Conservation (phyloP, 2,329 filamentous ascomycete species). For the Tolypocladium sp. region DNA sequence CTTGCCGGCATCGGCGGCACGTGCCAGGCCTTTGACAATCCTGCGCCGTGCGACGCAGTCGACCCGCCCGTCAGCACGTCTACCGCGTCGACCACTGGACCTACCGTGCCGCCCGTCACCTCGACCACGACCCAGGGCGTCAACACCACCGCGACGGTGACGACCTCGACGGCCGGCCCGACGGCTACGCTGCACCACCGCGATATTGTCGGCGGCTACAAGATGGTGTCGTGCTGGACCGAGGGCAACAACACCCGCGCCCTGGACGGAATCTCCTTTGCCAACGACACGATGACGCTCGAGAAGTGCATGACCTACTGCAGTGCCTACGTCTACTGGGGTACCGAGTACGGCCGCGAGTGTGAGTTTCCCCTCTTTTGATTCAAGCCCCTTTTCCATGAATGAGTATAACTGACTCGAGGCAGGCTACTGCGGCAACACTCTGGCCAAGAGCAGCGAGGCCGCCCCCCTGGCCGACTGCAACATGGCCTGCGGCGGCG, state of each 20-base stretch:
- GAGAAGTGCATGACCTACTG: slow-evolving; percentile 38
- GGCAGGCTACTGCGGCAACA: slow-evolving; percentile 38
- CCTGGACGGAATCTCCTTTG: slow-evolving; percentile 27
- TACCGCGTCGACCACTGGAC: slow-evolving; percentile 5
- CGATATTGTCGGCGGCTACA: slow-evolving; percentile 32
- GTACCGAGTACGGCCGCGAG: slow-evolving; percentile 42
- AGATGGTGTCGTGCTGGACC: slow-evolving; percentile 37
- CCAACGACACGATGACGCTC: slow-evolving; percentile 39
- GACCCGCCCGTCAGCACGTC: slow-evolving; percentile 7
- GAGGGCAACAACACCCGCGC: slow-evolving; percentile 35
- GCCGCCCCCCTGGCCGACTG: slow-evolving; percentile 21
- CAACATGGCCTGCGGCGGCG: slow-evolving; percentile 31
- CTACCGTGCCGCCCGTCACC: slow-evolving; percentile 5
- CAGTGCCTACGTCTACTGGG: slow-evolving; percentile 37
- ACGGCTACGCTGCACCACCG: slow-evolving; percentile 18
- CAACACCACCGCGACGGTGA: not conserved
- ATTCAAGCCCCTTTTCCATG: not conserved
- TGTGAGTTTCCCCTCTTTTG: slow-evolving; percentile 23
- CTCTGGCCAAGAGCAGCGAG: slow-evolving; percentile 18
- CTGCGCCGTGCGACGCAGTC: slow-evolving; percentile 16
- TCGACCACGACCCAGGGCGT: not conserved
- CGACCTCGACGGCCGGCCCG: slow-evolving; percentile 1
- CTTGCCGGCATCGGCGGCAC: slow-evolving; percentile 32
- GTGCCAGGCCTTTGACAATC: slow-evolving; percentile 30
- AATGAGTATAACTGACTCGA: not conserved